Conservation (phyloP, 179 eudicot species). For the Actinidia polygama region DNA sequence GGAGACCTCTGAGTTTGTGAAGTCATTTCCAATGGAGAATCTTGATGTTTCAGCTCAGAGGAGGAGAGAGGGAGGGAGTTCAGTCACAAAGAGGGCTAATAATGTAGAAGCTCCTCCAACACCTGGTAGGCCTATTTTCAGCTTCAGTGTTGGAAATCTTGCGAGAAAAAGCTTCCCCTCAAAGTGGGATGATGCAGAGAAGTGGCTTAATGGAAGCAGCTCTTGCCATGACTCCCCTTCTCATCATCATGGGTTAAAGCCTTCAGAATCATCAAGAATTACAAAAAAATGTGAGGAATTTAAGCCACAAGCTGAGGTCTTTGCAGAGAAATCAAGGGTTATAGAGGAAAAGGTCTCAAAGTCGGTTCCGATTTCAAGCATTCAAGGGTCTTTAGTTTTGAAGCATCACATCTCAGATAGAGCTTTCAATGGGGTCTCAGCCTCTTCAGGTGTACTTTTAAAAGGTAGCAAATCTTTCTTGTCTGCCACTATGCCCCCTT, state of each 20-base stretch:
- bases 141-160: slow-evolving; percentile 54
- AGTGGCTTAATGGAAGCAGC: slow-evolving; percentile 64
- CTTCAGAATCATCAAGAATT: slow-evolving; percentile 20
- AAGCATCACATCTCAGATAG: slow-evolving; percentile 35
- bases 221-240: slow-evolving; percentile 71
- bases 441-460: slow-evolving; percentile 52
- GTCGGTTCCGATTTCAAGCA: slow-evolving; percentile 23
- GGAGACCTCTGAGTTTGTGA: slow-evolving; percentile 75
- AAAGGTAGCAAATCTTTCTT: slow-evolving; percentile 52
- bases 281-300: slow-evolving; percentile 29
- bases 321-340: slow-evolving; percentile 57
- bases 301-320: slow-evolving; percentile 33
- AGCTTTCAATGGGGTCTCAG: slow-evolving; percentile 46
- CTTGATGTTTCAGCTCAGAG: slow-evolving; percentile 31
- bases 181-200: slow-evolving; percentile 95
- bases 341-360: slow-evolving; percentile 46
- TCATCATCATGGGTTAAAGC: slow-evolving; percentile 23
- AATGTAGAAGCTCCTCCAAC: slow-evolving; percentile 67
- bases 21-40: slow-evolving; percentile 62
- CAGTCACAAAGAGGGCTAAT: slow-evolving; percentile 28
- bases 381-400: slow-evolving; percentile 31
- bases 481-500: neutral
- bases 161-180: slow-evolving; percentile 72
- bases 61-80: slow-evolving; percentile 21
- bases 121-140: slow-evolving; percentile 82